Conservation (phyloP, 2,329 filamentous ascomycete genomes). For the Verticillium dahliae region DNA sequence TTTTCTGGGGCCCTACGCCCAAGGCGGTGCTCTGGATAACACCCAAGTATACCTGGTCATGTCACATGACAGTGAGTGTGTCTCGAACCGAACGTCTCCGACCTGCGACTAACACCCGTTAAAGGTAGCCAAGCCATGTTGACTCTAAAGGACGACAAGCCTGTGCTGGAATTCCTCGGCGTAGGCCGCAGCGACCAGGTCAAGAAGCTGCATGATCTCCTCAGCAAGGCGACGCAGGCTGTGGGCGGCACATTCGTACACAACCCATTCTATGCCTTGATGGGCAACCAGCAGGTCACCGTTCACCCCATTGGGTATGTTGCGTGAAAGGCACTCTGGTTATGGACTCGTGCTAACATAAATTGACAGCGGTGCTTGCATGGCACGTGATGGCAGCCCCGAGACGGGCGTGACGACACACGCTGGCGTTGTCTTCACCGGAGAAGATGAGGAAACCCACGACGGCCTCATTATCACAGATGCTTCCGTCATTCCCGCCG, state of each 20-base stretch:
- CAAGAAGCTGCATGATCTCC: slow-evolving; percentile 40
- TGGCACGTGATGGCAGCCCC: slow-evolving; percentile 53
- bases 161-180: slow-evolving; percentile 52
- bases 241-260: slow-evolving; percentile 55
- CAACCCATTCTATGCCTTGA: slow-evolving; percentile 49
- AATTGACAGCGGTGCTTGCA: slow-evolving; percentile 48
- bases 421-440: slow-evolving; percentile 51
- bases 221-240: slow-evolving; percentile 47
- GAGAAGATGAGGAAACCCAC: slow-evolving; percentile 43
- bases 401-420: slow-evolving; percentile 54
- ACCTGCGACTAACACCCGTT: not conserved
- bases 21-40: slow-evolving; percentile 47
- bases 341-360: slow-evolving; percentile 11
- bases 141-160: slow-evolving; percentile 52
- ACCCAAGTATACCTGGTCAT: slow-evolving; percentile 62
- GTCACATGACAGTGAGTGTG: slow-evolving; percentile 52
- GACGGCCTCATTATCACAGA: slow-evolving; percentile 56
- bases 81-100: no score
- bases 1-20: slow-evolving; percentile 52
- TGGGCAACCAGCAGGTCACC: slow-evolving; percentile 53
- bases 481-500: slow-evolving; percentile 52
- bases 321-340: not conserved
- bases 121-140: slow-evolving; percentile 52
- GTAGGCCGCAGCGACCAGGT: slow-evolving; percentile 51
- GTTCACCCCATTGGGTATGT: slow-evolving; percentile 59